Conservation (phyloP, 768 basidiomycete species). For the Russula ochroleuca region DNA sequence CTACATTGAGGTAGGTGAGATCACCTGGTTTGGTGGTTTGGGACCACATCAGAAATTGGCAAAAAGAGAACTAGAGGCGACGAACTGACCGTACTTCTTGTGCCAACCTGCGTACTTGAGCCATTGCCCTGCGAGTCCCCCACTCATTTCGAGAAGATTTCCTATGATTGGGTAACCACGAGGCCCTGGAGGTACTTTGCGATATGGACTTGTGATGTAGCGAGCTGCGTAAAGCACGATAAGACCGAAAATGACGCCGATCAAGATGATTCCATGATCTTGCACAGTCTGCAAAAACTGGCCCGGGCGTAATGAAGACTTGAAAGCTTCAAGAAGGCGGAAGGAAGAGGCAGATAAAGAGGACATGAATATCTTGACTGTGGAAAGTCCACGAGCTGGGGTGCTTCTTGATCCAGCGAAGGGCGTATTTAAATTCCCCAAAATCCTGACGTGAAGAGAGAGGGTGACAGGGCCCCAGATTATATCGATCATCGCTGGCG, state of each 20-base stretch:
- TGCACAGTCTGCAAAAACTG: neutral
- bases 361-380: neutral
- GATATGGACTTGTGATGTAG: neutral
- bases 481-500: no score
- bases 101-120: neutral
- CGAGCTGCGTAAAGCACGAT: neutral
- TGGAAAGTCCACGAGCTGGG: no score
- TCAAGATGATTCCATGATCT: neutral
- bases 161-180: conserved; percentile 1
- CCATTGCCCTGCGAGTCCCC: neutral
- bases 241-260: neutral
- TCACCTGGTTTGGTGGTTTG: neutral
- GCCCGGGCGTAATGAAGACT: neutral
- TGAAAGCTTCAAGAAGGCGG: neutral
- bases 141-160: neutral
- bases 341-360: neutral
- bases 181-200: neutral
- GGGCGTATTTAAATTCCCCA: no score
- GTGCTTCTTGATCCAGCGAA: no score
- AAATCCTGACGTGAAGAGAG: no score
- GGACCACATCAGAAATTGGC: neutral
- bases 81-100: neutral
- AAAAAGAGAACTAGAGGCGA: neutral
- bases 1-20: neutral
- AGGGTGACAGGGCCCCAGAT: no score